These are phyloP conservation scores for Hyaloscypha variabilis DNA, from an alignment of 495 filamentous ascomycete species.

Conservation along the genomic window DNA sequence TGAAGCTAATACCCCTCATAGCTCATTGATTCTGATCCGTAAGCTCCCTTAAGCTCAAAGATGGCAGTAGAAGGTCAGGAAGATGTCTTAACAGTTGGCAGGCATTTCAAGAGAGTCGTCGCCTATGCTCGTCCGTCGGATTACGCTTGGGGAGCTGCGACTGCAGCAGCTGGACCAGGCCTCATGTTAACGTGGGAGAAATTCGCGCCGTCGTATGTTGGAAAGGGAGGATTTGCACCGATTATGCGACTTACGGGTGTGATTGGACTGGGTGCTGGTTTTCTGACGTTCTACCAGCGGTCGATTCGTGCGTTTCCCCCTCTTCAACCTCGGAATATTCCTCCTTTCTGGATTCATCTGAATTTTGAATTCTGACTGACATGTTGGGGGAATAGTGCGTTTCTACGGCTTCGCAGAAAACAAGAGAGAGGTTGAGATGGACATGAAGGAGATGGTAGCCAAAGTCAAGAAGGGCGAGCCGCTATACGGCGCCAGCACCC, in stretches of 20 bases:
- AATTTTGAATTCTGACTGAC: conserved; percentile 2
- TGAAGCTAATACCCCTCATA: conserved; percentile 42
- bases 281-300: conserved; percentile 75
- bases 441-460: conserved; percentile 97
- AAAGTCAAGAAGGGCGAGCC: conserved; percentile 90
- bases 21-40: conserved; percentile 99
- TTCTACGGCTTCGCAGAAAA: conserved; percentile 97
- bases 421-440: conserved; percentile 85
- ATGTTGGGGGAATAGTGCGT: conserved; percentile 55
- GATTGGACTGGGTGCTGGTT: conserved; percentile 73
- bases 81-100: conserved; percentile 40
- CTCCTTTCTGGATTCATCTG: too few species aligned
- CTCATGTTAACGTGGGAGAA: conserved; percentile 78
- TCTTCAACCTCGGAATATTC: background rate
- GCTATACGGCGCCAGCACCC: conserved; percentile 78
- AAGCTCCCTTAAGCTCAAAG: conserved; percentile 41
- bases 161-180: conserved; percentile 68
- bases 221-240: conserved; percentile 75
- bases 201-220: conserved; percentile 78
- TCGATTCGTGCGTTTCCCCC: conserved; percentile 44
- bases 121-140: conserved; percentile 83
- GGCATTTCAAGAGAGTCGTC: conserved; percentile 87
- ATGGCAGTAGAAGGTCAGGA: background rate
- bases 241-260: conserved; percentile 76
- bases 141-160: conserved; percentile 68